Evolutionary conservation across 2,329 filamentous ascomycete species (phyloP).

Genomic region (Helminthosporium solani): DNA sequence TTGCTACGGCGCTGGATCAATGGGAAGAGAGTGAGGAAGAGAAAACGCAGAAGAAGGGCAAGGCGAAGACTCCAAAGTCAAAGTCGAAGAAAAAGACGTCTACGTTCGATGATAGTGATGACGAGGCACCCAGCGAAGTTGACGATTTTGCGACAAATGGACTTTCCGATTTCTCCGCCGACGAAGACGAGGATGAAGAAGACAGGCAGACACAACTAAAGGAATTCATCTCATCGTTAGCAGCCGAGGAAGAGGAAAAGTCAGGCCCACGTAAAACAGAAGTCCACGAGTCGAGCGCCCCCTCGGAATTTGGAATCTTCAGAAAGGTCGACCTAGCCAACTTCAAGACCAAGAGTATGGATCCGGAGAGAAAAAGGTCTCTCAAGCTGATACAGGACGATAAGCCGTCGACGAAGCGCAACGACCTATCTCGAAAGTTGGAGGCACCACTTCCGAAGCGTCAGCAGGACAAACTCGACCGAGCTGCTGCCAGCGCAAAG

Average conservation of each 20-base stretch:
- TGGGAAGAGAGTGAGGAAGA: conserved; percentile 41
- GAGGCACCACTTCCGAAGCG: conserved; percentile 80
- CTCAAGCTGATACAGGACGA: conserved; percentile 72
- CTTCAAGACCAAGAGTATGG: conserved; percentile 69
- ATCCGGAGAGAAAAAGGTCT: conserved; percentile 74
- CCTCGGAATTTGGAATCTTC: conserved; percentile 61
- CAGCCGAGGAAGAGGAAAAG: conserved; percentile 42
- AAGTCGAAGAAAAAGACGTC: conserved; percentile 43
- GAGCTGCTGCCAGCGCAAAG: conserved; percentile 80
- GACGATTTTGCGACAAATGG: conserved; percentile 48
- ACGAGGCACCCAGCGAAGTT: conserved; percentile 54
- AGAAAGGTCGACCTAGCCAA: conserved; percentile 74
- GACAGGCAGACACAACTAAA: conserved; percentile 65
- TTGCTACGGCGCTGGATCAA: conserved; percentile 61
- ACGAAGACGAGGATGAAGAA: conserved; percentile 46
- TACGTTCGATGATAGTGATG: conserved; percentile 54
- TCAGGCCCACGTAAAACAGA: conserved; percentile 39
- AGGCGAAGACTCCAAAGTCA: no score
- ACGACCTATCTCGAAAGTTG: conserved; percentile 66
- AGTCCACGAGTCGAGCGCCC: conserved; percentile 61
- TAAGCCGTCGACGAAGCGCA: conserved; percentile 55
- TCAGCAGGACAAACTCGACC: conserved; percentile 82
- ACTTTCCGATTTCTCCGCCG: conserved; percentile 52
- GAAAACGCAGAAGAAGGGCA: conserved; percentile 22
- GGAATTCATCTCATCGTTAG: conserved; percentile 67